Evolutionary conservation across 179 eudicot species (phyloP), one percentile per base, ranked within the genome.

Genomic region (Spinacia oleracea): DNA sequence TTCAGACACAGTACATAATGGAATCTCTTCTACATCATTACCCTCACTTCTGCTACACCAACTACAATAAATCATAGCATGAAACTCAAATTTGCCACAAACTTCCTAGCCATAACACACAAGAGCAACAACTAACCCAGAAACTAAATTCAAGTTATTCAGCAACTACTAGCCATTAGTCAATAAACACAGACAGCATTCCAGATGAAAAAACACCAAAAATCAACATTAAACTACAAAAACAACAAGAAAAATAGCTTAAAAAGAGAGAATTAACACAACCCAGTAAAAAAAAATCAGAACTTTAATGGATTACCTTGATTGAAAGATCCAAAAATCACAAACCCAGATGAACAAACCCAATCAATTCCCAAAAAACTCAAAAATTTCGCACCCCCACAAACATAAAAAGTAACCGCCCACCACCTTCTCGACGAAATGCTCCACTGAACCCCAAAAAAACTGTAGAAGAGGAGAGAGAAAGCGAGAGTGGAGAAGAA

Each of bases 271-370:
- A 80, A 21, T 43, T 65, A 29, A 3, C 55, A n/a, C 65, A 34
- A 59, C 45, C 58, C 58, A 6, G 1, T 16, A 21, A 31, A 38
- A 2, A 66, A 80, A 76, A 35, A 65, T 72, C 25, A 80, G 7
- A 80, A 77, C 72, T 77, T 77, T 76, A 31, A 77, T 50, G 72
- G 29, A 7, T 83, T 78, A 73, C 78, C 79, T 38, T 72, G 63
- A 71, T 32, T 63, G 55, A n/a, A 72, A 56, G 77, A 74, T 79
- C 78, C 80, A 72, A 81, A 31, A 78, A 34, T n/a, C 72, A 65
- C 53, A 75, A 78, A 45, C 78, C 84, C 87, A 84, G 79, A 65
- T 77, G 58, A 75, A 25, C 53, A 84, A 56, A 53, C 0, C 29
- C 69, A 43, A 68, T 10, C 59, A 74, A 67, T 74, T 70, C 67